Base-by-base conservation (phyloP, 2,329 filamentous ascomycete species). In the Cyanodermella asteris region DNA sequence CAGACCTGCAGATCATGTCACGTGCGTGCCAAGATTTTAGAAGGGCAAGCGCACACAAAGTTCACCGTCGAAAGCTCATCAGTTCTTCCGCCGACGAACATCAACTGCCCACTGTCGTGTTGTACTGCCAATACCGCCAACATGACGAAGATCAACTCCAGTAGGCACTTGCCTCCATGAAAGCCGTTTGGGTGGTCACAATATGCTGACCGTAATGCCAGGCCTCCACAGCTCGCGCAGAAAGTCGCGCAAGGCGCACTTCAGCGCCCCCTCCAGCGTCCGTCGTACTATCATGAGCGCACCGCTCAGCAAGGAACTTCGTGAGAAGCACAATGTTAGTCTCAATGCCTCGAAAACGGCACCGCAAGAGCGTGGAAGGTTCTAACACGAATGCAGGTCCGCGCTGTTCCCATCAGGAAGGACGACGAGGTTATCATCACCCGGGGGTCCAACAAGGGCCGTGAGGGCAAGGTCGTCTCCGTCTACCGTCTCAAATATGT, bases 221-320 rank as follows among this genome's bases (percentile, higher is more conserved):
- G 68, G 53, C 46, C 50, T 80, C 49, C 55, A 64, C 56, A 78
- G 77, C 58, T 91, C 81, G 51, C 72, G 84, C 62, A 75, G 84
- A 64, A 97, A 97, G 80, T 87, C 80, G 62, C 80, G 87, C 61
- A 91, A 91, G 69, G 77, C 80, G 54, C 84, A 97, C 70, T 97
- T 91, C 72, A 64, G 67, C 55, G 87, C 87, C 42, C 81, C 82
- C 44, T 93, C 82, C 55, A 81, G 75, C 64, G 68, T 78, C 53
- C 82, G 87, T 59, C 80, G 87, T 54, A 67, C 73, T 47, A 91
- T 91, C 64, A 93, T 97, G 82, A 84, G 75, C 64, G 82, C 87
- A 43, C 76, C 78, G 46, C 69, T 93, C 43, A 76, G 67, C 65
- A 91, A 91, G 69, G 87, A 97, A 65, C 72, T 97, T 53, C 74